These are phyloP conservation scores for Talaromyces borbonicus DNA, from an alignment of 495 filamentous ascomycete species.

Conservation along the genomic window DNA sequence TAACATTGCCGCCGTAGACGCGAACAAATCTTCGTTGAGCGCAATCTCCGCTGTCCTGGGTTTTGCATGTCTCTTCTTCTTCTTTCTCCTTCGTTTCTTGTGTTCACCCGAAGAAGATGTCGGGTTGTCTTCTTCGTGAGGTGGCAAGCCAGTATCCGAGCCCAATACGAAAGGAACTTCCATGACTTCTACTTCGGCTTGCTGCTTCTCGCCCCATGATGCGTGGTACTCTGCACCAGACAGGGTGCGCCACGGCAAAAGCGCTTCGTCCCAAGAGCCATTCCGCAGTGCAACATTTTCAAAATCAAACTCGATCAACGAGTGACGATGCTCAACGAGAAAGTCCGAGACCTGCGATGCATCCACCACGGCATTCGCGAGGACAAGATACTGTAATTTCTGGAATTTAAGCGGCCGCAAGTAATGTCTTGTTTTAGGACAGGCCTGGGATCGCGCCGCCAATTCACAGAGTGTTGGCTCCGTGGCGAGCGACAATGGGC, in stretches of 20 bases:
- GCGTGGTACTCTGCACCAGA: constrained; percentile 33
- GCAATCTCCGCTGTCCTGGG: neutral
- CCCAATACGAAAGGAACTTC: constrained; percentile 26
- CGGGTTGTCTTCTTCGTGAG: neutral
- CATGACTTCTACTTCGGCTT: constrained; percentile 30
- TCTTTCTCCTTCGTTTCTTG: constrained; percentile 5
- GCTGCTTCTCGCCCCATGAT: constrained; percentile 29
- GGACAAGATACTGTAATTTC: constrained; percentile 48
- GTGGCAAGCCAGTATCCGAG: constrained; percentile 3
- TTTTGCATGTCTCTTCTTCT: constrained; percentile 6
- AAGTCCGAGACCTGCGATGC: constrained; percentile 55
- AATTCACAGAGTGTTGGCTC: constrained; percentile 45
- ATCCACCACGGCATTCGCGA: constrained; percentile 58
- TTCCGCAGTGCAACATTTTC: constrained; percentile 53
- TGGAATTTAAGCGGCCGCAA: constrained; percentile 45
- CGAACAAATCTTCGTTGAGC: neutral
- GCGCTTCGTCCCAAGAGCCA: constrained; percentile 67
- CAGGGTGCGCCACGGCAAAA: constrained; percentile 51
- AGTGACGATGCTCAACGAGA: constrained; percentile 47
- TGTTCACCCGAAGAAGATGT: neutral
- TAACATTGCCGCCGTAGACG: constrained; percentile 1
- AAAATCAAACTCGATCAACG: constrained; percentile 62
- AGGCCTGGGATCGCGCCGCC: constrained; percentile 9
- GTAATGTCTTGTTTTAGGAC: constrained; percentile 21
- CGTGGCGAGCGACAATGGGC: constrained; percentile 53